Conservation (phyloP, 2,329 filamentous ascomycete genomes). For the Neobulgaria alba region DNA sequence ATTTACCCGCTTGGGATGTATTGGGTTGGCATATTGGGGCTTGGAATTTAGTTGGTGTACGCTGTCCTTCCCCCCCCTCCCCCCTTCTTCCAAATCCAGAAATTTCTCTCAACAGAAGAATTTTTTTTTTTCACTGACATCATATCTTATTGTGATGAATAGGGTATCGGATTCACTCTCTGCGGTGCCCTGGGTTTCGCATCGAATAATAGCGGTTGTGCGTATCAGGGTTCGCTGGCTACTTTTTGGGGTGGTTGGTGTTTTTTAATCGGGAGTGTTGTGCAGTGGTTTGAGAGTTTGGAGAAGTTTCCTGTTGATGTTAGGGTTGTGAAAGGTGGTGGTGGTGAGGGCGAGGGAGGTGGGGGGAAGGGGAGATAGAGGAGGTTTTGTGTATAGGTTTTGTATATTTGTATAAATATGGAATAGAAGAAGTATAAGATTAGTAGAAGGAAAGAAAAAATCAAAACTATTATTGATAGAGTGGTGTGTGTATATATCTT, state of each 20-base stretch:
- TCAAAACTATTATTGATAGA: no score
- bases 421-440: background rate
- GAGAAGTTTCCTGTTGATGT: conserved; percentile 38
- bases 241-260: conserved; percentile 43
- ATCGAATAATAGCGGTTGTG: conserved; percentile 31
- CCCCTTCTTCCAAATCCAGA: background rate
- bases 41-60: conserved; percentile 53
- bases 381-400: background rate
- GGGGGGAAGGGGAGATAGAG: background rate
- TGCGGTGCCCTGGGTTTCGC: conserved; percentile 49
- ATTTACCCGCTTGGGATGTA: conserved; percentile 43
- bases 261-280: conserved; percentile 38
- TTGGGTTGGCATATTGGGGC: conserved; percentile 60
- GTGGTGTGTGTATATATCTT: no score
- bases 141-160: no score
- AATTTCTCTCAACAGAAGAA: no score
- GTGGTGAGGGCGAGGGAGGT: conserved; percentile 4
- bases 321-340: conserved; percentile 23
- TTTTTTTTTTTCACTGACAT: background rate
- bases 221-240: conserved; percentile 41
- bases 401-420: background rate
- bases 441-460: background rate
- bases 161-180: conserved; percentile 49
- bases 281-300: conserved; percentile 42
- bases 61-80: background rate